Base-by-base conservation (phyloP, 106 monocot species). In the Xerophyta viscosa region DNA sequence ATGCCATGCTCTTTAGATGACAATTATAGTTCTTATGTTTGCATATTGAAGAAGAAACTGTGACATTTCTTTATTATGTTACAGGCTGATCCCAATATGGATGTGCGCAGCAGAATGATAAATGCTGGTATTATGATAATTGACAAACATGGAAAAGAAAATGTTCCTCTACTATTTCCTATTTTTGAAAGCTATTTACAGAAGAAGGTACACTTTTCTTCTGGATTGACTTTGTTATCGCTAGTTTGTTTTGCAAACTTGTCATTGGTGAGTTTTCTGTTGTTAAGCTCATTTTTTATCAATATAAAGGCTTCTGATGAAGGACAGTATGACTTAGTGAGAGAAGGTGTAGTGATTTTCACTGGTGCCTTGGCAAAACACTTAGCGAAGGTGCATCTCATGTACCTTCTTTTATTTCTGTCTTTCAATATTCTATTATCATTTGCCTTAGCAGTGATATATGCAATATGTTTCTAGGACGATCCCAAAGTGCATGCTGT, bases 301-400 rank as follows among this genome's bases (percentile, higher is more conserved):
- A 11, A 33, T 5, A 11, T 33, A 33, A 33, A 96, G 96, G 66
- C 84, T 2, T 75, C 85, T 12, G 79, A 96, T 74, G 96, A 96
- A 72, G 76, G 79, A 71, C 78, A 81, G 65, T 96, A 96, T 71
- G 96, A 96, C 58, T 76, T 84, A 39, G 85, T 96, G 27, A 78
- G 96, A 60, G 96, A 96, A 55, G 96, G 96, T 24, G 89, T 96
- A 67, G 96, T 96, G 27, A 88, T 96, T 49, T 96, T 87, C 53
- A 96, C 96, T 46, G 96, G 96, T 45, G 88, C 88, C 29, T 70
- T 96, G 24, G 96, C 96, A 10, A 96, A 82, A 52, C 96, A 96
- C 71, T 70, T 96, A 41, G 52, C 72, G 56, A 85, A 84, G 85
- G 96, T 89, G 28, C 19, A 13, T 28, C 21, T n/a, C n/a, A n/a